Conservation (phyloP, 345 rosid genomes). For the Populus nigra region DNA sequence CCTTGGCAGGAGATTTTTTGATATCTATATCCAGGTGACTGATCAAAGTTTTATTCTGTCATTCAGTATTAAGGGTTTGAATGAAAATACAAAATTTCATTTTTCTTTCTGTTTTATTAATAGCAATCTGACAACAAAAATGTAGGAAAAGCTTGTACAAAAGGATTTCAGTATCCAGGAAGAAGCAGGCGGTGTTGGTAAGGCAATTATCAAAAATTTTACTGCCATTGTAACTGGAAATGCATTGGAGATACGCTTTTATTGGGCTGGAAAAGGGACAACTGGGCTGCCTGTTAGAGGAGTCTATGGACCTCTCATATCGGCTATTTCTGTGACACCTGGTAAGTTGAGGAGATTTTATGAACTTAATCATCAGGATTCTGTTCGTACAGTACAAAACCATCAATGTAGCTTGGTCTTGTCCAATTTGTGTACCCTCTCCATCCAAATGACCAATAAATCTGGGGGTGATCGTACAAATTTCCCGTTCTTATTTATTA, state of each 20-base stretch:
- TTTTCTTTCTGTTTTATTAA: neutral
- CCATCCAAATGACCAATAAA: too few species aligned
- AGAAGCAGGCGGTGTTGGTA: constrained; percentile 11
- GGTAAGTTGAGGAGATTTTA: neutral
- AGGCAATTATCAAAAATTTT: constrained; percentile 7
- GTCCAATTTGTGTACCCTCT: too few species aligned
- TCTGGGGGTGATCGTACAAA: too few species aligned
- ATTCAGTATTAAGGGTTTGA: too few species aligned
- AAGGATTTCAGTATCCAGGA: neutral
- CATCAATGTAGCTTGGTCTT: too few species aligned
- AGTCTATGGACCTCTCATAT: constrained; percentile 23
- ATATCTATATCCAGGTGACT: constrained; percentile 8
- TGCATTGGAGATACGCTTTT: constrained; percentile 19
- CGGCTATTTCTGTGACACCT: constrained; percentile 18
- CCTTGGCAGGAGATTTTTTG: neutral
- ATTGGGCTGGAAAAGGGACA: constrained; percentile 25
- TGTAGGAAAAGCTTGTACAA: neutral
- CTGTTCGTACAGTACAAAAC: too few species aligned
- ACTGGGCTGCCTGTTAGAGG: constrained; percentile 9
- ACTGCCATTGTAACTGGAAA: constrained; percentile 7
- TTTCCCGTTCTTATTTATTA: too few species aligned
- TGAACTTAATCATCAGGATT: too few species aligned
- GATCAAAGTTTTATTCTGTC: neutral
- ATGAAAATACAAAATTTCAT: neutral
- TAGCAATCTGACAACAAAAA: too few species aligned